These are phyloP conservation scores for Tilletia horrida DNA, from an alignment of 1,284 basidiomycete species.

Conservation along the genomic window DNA sequence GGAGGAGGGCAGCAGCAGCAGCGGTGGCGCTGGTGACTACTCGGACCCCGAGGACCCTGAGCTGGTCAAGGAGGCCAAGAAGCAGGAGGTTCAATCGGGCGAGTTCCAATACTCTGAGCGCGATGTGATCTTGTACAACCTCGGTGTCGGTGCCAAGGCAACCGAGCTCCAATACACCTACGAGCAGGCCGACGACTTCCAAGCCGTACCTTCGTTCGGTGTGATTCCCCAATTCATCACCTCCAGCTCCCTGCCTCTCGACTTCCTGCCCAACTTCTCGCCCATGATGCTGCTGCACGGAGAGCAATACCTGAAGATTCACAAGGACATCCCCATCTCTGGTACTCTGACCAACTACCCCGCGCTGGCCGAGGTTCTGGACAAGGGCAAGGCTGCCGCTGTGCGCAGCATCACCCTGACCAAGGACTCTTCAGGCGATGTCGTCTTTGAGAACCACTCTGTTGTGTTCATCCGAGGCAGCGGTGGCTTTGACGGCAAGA, in stretches of 20 bases:
- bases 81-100: conserved; percentile 53
- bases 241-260: conserved; percentile 59
- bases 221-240: conserved; percentile 82
- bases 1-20: conserved; percentile 39
- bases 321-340: conserved; percentile 78
- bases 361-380: conserved; percentile 61
- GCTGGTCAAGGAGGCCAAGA: conserved; percentile 79
- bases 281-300: conserved; percentile 97
- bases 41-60: conserved; percentile 79
- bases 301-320: conserved; percentile 90
- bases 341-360: conserved; percentile 77
- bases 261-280: conserved; percentile 87
- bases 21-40: conserved; percentile 57
- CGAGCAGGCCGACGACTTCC: conserved; percentile 82
- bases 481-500: conserved; percentile 93
- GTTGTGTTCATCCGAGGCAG: conserved; percentile 90
- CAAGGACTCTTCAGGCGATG: conserved; percentile 63
- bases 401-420: conserved; percentile 77
- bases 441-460: conserved; percentile 87
- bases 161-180: conserved; percentile 87
- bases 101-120: conserved; percentile 70
- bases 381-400: conserved; percentile 66
- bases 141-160: conserved; percentile 91
- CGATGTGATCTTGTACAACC: conserved; percentile 91
- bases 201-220: conserved; percentile 85